These are phyloP conservation scores for Fraxinus pennsylvanica DNA, from an alignment of 257 asterid species.

Conservation along the genomic window DNA sequence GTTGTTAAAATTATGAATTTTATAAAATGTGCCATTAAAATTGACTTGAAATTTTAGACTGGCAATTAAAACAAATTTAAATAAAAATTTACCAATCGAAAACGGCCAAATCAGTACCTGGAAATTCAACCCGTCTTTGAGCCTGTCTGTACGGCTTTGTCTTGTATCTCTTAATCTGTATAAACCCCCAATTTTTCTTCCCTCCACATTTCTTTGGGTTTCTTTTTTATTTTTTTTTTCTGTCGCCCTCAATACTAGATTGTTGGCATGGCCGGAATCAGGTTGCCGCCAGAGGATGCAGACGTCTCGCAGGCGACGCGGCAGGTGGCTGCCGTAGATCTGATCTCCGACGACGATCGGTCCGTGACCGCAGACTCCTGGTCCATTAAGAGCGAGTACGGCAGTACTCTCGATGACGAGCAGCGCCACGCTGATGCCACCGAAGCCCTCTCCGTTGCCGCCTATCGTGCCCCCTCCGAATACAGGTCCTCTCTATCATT, in stretches of 20 bases:
- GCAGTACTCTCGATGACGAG: slow-evolving; percentile 97
- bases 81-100: too few relatives aligned
- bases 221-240: too few relatives aligned
- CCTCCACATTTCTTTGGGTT: slow-evolving; percentile 33
- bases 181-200: slow-evolving; percentile 25
- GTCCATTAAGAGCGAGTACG: slow-evolving; percentile 98
- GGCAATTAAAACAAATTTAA: too few relatives aligned
- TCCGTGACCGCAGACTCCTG: slow-evolving; percentile 96
- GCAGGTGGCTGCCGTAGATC: slow-evolving; percentile 65
- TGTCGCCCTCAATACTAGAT: neutral
- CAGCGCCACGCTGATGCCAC: slow-evolving; percentile 98
- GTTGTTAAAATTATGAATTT: too few relatives aligned
- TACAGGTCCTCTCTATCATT: slow-evolving; percentile 51
- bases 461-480: slow-evolving; percentile 82
- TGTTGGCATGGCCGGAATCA: slow-evolving; percentile 80
- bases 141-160: too few relatives aligned
- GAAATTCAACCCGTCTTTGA: too few relatives aligned
- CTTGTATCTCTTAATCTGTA: neutral
- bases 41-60: too few relatives aligned
- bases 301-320: slow-evolving; percentile 69
- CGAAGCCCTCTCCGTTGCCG: slow-evolving; percentile 78
- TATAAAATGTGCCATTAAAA: too few relatives aligned
- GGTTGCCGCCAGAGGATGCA: slow-evolving; percentile 72
- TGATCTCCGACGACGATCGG: slow-evolving; percentile 96
- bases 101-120: too few relatives aligned